A percentile compares a stretch with the other conserved stretches of the same genome.
These are phyloP conservation scores for Cercospora nicotianae DNA, from an alignment of 2,329 filamentous ascomycete genomes.

Conservation along the genomic window DNA sequence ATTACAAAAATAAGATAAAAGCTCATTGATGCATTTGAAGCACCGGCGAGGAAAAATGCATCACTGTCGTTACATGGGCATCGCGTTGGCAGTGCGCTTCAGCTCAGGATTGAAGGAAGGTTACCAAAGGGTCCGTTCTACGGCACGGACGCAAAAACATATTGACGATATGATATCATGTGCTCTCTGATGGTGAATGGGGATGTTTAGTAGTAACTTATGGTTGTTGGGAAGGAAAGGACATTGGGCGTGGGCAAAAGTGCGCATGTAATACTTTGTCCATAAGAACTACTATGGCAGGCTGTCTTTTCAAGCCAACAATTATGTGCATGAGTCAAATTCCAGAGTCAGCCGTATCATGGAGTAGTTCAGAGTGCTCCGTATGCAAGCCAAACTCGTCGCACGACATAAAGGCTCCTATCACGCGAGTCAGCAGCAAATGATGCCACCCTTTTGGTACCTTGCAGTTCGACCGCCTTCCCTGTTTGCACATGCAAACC, in stretches of 20 bases:
- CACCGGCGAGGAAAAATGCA: neutral
- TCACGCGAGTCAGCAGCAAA: slow-evolving; percentile 5
- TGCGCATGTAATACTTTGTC: slow-evolving; percentile 6
- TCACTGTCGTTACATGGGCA: slow-evolving; percentile 9
- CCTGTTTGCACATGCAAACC: neutral
- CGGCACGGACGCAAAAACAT: neutral
- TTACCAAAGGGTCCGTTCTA: neutral
- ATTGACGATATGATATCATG: neutral
- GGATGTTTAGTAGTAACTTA: neutral
- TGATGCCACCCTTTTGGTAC: neutral
- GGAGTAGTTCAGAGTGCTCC: neutral
- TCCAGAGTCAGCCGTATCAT: neutral
- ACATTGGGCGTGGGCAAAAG: slow-evolving; percentile 1
- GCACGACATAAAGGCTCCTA: neutral
- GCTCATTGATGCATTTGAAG: slow-evolving; percentile 9
- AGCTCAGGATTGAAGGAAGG: neutral
- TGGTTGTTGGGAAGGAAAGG: neutral
- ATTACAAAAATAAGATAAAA: slow-evolving; percentile 8
- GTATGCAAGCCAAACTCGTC: neutral
- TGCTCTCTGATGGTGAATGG: neutral
- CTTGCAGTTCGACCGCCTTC: neutral
- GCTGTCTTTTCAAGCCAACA: slow-evolving; percentile 7
- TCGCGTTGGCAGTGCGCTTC: slow-evolving; percentile 2
- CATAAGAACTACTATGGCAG: neutral
- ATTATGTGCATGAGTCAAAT: neutral